Evolutionary conservation across 2,329 filamentous ascomycete genomes (phyloP).

Genomic region (Ampelomyces quisqualis): DNA sequence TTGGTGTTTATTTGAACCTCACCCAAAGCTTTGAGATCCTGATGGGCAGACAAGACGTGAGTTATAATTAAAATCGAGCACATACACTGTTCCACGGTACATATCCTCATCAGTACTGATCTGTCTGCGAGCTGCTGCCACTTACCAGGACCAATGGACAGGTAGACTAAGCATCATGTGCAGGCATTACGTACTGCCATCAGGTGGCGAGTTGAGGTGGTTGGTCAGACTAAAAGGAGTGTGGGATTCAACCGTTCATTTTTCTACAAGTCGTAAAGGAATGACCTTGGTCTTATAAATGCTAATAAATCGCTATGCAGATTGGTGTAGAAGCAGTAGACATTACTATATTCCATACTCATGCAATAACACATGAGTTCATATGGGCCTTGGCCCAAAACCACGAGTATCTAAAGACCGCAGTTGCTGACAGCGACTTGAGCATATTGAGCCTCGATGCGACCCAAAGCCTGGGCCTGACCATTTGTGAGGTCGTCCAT

Average conservation of each 20-base stretch:
- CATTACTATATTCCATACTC: constrained; percentile 1
- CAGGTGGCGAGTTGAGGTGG: too few relatives aligned
- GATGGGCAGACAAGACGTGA: too few relatives aligned
- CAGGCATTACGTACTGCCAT: constrained; percentile 1
- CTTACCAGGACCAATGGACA: too few relatives aligned
- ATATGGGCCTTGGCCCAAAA: constrained; percentile 18
- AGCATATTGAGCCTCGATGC: constrained; percentile 46
- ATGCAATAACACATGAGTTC: neutral
- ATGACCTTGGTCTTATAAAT: constrained; percentile 1
- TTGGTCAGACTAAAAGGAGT: too few relatives aligned
- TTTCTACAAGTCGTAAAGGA: neutral
- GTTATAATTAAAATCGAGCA: too few relatives aligned
- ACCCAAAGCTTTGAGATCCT: too few relatives aligned
- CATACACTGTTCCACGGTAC: too few relatives aligned
- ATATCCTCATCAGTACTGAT: too few relatives aligned
- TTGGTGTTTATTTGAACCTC: too few relatives aligned
- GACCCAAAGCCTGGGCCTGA: constrained; percentile 48
- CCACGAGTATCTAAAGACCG: constrained; percentile 17
- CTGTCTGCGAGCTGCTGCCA: too few relatives aligned
- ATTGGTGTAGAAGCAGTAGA: neutral
- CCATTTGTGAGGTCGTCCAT: constrained; percentile 54
- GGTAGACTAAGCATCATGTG: too few relatives aligned
- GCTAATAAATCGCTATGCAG: constrained; percentile 1
- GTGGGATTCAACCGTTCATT: neutral
- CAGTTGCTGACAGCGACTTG: constrained; percentile 44